These are phyloP conservation scores for Nakaseomyces uthaithaninus DNA, from an alignment of 1,139 yeast genomes.

Conservation along the genomic window DNA sequence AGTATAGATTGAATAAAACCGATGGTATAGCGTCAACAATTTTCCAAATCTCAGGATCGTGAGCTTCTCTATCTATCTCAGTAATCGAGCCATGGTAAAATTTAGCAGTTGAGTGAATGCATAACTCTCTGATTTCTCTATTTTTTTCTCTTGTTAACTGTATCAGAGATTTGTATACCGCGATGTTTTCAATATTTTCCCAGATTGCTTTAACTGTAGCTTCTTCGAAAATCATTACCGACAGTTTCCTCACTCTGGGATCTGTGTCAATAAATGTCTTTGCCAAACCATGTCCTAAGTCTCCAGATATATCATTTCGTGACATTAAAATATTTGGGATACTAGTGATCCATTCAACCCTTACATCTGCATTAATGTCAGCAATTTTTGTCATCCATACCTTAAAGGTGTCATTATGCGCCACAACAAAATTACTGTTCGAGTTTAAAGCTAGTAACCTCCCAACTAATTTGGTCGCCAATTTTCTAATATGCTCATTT, in stretches of 20 bases:
- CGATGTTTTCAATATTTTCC: constrained; percentile 38
- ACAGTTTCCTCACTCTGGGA: constrained; percentile 59
- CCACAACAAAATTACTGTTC: constrained; percentile 49
- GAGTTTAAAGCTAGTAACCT: constrained; percentile 47
- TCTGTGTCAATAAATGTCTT: constrained; percentile 70
- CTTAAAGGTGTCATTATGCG: constrained; percentile 55
- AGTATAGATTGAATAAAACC: constrained; percentile 55
- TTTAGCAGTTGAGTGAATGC: constrained; percentile 48
- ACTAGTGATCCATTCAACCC: constrained; percentile 64
- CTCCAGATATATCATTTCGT: constrained; percentile 43
- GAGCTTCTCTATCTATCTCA: constrained; percentile 17
- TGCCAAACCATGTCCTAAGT: constrained; percentile 51
- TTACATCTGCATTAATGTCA: constrained; percentile 57
- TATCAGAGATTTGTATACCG: constrained; percentile 46
- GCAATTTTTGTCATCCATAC: constrained; percentile 70
- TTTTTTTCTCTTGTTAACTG: constrained; percentile 67
- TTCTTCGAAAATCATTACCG: constrained; percentile 44
- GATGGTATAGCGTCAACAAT: constrained; percentile 56
- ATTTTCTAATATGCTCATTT: constrained; percentile 49
- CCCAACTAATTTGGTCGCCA: constrained; percentile 73
- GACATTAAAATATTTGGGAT: constrained; percentile 40
- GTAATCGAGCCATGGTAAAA: constrained; percentile 37
- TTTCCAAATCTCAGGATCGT: constrained; percentile 33
- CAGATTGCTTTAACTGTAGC: constrained; percentile 39
- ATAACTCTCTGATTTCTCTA: constrained; percentile 53